Evolutionary conservation across 2,329 filamentous ascomycete species (phyloP), one percentile per base, ranked within the genome.

Genomic region (Lachnellula hyalina): DNA sequence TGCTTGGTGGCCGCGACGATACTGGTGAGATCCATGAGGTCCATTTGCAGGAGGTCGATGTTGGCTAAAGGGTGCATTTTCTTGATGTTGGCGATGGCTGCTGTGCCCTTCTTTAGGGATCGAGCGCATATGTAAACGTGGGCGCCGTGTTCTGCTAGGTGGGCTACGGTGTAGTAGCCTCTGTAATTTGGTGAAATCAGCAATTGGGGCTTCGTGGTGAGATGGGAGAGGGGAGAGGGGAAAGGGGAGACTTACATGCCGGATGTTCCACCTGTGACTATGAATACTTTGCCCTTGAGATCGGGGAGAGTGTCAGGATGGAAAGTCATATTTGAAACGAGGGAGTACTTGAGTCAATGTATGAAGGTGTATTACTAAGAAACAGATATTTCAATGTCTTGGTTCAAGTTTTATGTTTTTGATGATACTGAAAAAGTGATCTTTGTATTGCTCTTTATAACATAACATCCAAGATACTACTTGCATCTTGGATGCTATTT

Each of bases 201-300:
- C 5, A 23, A 58, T 55, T 51, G 15, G 17, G 40, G 40, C 36
- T 49, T 51, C 21, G 47, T 53, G 36, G 42, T 47, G 49, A 51
- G 49, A 55, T 34, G 11, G 47, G 19, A 58, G 50, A 56, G 36
- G 52, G 47, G n/a, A 60, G 51, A 69, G n/a, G 11, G 47, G 19
- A 58, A 49, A 56, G 36, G 52, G 47, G n/a, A 60, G 51, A 69
- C 71, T 62, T 63, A 74, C 73, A 76, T 74, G 62, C 74, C 75
- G 11, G 74, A 69, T 54, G 75, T 76, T 0, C 73, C 73, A 41
- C 74, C 74, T 14, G 75, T 77, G 56, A 77, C 73, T 47, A 77
- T 67, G 53, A 68, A 76, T 14, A 75, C 70, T 63, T 72, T 74
- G 23, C 71, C 74, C 28, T 61, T 59, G 47, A 78, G 73, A 55